Evolutionary conservation across 371 early-diverging fungal species (phyloP), one percentile per base, ranked within the genome.

Genomic region (Caulochytrium protostelioides): DNA sequence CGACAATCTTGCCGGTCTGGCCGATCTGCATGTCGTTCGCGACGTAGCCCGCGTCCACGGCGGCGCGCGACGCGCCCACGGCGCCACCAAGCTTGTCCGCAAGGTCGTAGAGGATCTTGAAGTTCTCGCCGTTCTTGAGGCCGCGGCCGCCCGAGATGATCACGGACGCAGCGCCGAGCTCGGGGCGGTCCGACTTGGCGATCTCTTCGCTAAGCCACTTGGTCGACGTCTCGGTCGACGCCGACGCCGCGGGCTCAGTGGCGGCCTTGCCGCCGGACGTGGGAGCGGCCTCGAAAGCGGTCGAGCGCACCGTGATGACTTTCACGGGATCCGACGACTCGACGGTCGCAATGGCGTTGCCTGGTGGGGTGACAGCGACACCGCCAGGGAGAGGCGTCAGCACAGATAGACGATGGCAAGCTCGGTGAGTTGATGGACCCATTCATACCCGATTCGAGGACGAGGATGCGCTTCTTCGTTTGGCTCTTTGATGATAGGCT

Each of bases 1-100:
- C 95, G 41, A 95, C 78, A 39, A 91, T 84, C 64, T 91, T 91
- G 41, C 95, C 95, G 9, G 95, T 95, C 59, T 95, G 95, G 12
- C 95, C 95, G 32, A 95, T 82, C 65, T 95, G 92, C 29, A 91
- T 59, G 19, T 84, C 83, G 64, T 95, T 92, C 57, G 76, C 77
- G 38, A 82, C 90, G 59, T 74, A 95, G 24, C 92, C 92, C 36
- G 90, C 84, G 68, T 95, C 95, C 17, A 92, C 92, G 32, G 95
- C 95, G 41, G 92, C 95, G 47, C 95, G 82, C 37, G 91, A 90
- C 16, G 91, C 95, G 47, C 92, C 92, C 30, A 91, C 91, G 32
- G 83, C 85, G 42, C 82, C 91, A 9, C 83, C 90, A 14, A 91
- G 57, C 65, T 82, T 85, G 54, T 95, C 92, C 30, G 91, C 91